Evolutionary conservation across 805 yeast species (phyloP).

Genomic region (Monosporozyma unispora): DNA sequence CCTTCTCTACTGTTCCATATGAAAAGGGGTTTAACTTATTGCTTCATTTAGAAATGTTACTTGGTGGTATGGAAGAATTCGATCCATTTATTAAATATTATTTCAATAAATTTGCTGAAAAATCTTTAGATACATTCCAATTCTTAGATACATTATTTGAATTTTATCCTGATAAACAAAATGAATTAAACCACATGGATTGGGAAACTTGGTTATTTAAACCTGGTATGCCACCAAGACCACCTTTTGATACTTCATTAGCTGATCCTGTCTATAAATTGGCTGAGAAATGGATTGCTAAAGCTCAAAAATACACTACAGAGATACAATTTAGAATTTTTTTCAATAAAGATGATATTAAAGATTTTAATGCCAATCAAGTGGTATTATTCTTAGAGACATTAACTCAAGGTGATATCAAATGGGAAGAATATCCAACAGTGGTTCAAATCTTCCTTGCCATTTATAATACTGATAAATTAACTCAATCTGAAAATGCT

Average conservation of each 20-base stretch:
- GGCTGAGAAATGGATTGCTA: constrained; percentile 55
- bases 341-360: constrained; percentile 45
- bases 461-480: constrained; percentile 32
- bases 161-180: constrained; percentile 43
- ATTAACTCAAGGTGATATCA: constrained; percentile 40
- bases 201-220: constrained; percentile 78
- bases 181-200: constrained; percentile 57
- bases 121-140: constrained; percentile 72
- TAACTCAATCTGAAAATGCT: constrained; percentile 55
- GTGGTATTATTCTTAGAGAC: constrained; percentile 70
- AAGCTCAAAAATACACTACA: constrained; percentile 20
- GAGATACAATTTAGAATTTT: constrained; percentile 16
- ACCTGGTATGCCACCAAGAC: constrained; percentile 87
- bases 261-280: constrained; percentile 63
- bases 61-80: constrained; percentile 58
- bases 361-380: constrained; percentile 61
- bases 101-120: constrained; percentile 57
- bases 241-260: constrained; percentile 66
- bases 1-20: constrained; percentile 80
- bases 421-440: constrained; percentile 28
- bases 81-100: constrained; percentile 76
- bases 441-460: constrained; percentile 32
- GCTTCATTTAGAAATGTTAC: constrained; percentile 57
- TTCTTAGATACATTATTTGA: constrained; percentile 69
- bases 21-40: constrained; percentile 83